Percentiles rank a stretch among this genome's conserved stretches.
phyloP scores from a whole-genome alignment of 108 stramenopile species.

The Cyclotella kingstonii region DNA sequence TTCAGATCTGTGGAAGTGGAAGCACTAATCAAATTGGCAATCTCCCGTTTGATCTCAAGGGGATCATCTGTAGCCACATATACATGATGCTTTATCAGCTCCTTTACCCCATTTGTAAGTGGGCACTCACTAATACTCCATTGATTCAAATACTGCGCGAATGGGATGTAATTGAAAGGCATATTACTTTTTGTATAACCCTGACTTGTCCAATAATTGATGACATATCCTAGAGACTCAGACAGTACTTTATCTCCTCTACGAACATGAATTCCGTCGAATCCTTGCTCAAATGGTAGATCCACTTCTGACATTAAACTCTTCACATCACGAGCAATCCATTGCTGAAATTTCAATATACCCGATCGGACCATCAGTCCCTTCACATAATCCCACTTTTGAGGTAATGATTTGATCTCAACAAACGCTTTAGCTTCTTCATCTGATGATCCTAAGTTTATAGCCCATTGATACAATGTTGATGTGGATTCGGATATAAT shows the following conservation, averaged over 20 bases:
- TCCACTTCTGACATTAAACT: constrained; percentile 13
- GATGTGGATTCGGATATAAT: neutral
- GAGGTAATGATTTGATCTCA: neutral
- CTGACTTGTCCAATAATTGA: constrained; percentile 27
- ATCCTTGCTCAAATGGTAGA: constrained; percentile 1
- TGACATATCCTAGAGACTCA: constrained; percentile 23
- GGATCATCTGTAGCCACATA: constrained; percentile 48
- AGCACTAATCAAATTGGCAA: constrained; percentile 12
- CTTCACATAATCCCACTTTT: constrained; percentile 12
- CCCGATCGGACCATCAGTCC: constrained; percentile 31
- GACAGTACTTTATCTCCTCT: constrained; percentile 42
- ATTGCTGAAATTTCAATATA: constrained; percentile 18
- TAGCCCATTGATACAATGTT: no score
- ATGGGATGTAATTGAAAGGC: constrained; percentile 34
- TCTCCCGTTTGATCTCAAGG: constrained; percentile 23
- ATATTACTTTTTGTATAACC: constrained; percentile 17
- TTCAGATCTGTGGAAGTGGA: neutral
- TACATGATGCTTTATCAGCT: constrained; percentile 17
- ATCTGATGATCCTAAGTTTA: constrained; percentile 10
- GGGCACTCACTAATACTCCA: constrained; percentile 8
- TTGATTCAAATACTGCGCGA: constrained; percentile 17
- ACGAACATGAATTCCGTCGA: constrained; percentile 39
- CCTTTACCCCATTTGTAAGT: constrained; percentile 4
- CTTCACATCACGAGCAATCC: constrained; percentile 32
- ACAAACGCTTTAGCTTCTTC: constrained; percentile 14